These are phyloP conservation scores for Lophium mytilinum DNA, from an alignment of 495 filamentous ascomycete genomes.

Conservation along the genomic window DNA sequence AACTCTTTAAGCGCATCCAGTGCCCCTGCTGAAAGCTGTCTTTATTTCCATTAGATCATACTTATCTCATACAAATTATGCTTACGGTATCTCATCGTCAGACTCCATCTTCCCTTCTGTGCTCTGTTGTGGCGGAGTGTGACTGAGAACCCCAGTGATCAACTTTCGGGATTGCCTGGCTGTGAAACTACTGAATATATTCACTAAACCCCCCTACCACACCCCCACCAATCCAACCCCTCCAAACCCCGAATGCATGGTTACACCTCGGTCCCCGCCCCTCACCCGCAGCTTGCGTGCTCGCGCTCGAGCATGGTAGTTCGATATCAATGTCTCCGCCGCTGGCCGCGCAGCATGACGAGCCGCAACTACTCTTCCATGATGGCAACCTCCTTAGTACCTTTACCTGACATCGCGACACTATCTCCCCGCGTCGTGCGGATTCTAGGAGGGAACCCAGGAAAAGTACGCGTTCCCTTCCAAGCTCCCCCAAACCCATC, in stretches of 20 bases:
- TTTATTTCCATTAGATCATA: constrained; percentile 17
- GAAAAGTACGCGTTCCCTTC: constrained; percentile 25
- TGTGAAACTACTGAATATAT: not conserved
- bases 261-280: too few relatives aligned
- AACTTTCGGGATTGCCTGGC: not conserved
- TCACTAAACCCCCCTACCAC: not conserved
- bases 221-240: too few relatives aligned
- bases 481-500: not conserved
- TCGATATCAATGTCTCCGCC: too few relatives aligned
- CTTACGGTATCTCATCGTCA: constrained; percentile 24
- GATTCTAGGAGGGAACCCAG: constrained; percentile 36
- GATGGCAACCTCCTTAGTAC: constrained; percentile 27
- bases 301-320: too few relatives aligned
- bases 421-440: constrained; percentile 32
- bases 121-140: not conserved
- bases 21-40: constrained; percentile 50
- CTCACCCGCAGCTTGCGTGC: too few relatives aligned
- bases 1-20: constrained; percentile 60
- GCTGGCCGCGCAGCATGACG: too few relatives aligned
- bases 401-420: constrained; percentile 29
- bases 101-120: constrained; percentile 7
- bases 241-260: constrained; percentile 15
- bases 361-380: constrained; percentile 7
- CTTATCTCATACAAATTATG: not conserved
- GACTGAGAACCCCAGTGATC: not conserved